Conservation (phyloP, 805 yeast species). For the Ogataea sp. region DNA sequence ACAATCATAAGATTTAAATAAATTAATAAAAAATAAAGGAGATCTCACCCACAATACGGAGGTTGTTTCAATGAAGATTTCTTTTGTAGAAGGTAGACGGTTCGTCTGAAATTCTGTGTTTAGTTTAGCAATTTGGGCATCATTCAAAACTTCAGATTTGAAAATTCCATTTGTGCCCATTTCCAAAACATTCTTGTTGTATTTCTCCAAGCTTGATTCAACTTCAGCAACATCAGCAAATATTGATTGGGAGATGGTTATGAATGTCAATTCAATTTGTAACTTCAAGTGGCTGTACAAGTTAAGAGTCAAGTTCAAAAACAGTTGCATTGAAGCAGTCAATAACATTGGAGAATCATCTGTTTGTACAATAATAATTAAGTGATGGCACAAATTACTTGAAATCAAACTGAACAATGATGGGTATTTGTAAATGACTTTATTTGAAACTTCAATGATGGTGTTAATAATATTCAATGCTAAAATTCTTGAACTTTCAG, state of each 20-base stretch:
- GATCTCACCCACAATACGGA: constrained; percentile 77
- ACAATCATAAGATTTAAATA: constrained; percentile 84
- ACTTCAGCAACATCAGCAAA: constrained; percentile 18
- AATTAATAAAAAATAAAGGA: constrained; percentile 64
- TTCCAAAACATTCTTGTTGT: constrained; percentile 20
- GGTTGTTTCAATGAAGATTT: constrained; percentile 74
- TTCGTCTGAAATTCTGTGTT: constrained; percentile 37
- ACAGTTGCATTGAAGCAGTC: constrained; percentile 67
- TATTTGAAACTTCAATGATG: constrained; percentile 77
- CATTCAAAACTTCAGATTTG: constrained; percentile 17
- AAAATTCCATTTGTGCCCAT: constrained; percentile 18
- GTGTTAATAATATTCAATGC: constrained; percentile 70
- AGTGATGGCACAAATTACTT: constrained; percentile 78
- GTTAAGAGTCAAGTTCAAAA: constrained; percentile 62
- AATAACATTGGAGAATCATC: constrained; percentile 66
- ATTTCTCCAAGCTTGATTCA: constrained; percentile 18
- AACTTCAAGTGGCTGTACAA: constrained; percentile 59
- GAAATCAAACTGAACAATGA: constrained; percentile 60
- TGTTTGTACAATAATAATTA: constrained; percentile 70
- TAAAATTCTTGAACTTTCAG: constrained; percentile 79
- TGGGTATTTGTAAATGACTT: constrained; percentile 50
- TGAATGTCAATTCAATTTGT: constrained; percentile 71
- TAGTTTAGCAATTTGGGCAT: constrained; percentile 18
- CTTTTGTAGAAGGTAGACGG: constrained; percentile 48
- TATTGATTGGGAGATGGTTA: constrained; percentile 46